A percentile compares a stretch with the other conserved stretches of the same genome.
These are phyloP conservation scores for Chlamydomonas reinhardtii DNA, from an alignment of 163 green algal species.

Conservation along the genomic window DNA sequence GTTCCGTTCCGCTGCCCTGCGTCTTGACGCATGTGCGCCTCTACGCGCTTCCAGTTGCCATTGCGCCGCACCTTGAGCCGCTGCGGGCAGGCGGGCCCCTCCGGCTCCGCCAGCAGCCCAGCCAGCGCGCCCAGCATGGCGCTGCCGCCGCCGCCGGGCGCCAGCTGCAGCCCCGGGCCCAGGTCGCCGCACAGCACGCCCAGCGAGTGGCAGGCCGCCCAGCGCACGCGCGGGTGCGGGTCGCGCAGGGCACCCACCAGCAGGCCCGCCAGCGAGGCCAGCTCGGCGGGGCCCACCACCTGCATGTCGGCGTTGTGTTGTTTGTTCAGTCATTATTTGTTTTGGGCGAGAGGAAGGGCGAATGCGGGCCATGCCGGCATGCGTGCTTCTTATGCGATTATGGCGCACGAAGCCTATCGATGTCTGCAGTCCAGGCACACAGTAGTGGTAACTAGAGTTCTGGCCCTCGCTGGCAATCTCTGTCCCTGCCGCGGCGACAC, in stretches of 20 bases:
- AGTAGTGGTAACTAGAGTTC: too few species aligned
- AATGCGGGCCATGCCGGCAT: too few species aligned
- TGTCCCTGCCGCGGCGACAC: too few species aligned
- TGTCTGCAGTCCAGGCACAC: too few species aligned
- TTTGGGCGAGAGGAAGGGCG: too few species aligned
- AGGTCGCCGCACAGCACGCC: slow-evolving; percentile 98
- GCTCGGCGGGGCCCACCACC: slow-evolving; percentile 2
- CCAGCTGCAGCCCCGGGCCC: slow-evolving; percentile 82
- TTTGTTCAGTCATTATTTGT: too few species aligned
- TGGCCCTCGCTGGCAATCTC: too few species aligned
- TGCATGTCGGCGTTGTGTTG: background rate
- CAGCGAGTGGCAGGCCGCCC: slow-evolving; percentile 96
- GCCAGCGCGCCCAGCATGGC: slow-evolving; percentile 88
- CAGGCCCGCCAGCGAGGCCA: slow-evolving; percentile 47
- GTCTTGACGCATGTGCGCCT: too few species aligned
- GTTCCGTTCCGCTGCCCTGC: too few species aligned
- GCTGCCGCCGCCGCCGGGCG: slow-evolving; percentile 64
- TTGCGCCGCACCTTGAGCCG: slow-evolving; percentile 35
- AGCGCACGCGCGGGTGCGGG: slow-evolving; percentile 81
- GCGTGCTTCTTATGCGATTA: too few species aligned
- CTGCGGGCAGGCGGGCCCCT: slow-evolving; percentile 9
- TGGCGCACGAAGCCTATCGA: too few species aligned
- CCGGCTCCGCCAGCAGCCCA: slow-evolving; percentile 75
- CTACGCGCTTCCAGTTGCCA: too few species aligned
- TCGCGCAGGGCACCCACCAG: slow-evolving; percentile 1